Percentiles rank a stretch among this genome's conserved stretches.
Conservation (phyloP, 805 yeast species). For the Helenozyma baotianmanensis region DNA sequence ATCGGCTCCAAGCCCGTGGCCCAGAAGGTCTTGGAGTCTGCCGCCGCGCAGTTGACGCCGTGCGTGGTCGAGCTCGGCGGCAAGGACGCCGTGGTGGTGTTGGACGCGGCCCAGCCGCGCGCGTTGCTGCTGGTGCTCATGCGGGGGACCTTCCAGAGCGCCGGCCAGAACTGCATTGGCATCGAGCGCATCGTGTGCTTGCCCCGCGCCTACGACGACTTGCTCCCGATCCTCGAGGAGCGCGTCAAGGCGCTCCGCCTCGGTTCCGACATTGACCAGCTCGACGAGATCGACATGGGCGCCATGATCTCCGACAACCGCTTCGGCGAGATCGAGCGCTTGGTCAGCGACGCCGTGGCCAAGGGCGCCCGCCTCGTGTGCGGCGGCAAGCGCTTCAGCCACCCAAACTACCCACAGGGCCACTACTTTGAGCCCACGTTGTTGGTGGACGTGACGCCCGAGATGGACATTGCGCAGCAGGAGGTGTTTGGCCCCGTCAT, state of each 20-base stretch:
- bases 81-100: constrained; percentile 83
- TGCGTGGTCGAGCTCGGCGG: constrained; percentile 97
- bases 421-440: constrained; percentile 91
- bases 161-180: constrained; percentile 98
- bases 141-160: constrained; percentile 95
- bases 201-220: constrained; percentile 57
- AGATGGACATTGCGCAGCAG: constrained; percentile 74
- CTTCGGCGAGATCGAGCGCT: constrained; percentile 60
- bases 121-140: constrained; percentile 68
- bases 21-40: constrained; percentile 76
- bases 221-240: constrained; percentile 52
- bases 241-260: constrained; percentile 62
- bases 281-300: constrained; percentile 91
- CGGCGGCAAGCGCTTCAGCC: constrained; percentile 79
- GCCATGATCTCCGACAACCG: constrained; percentile 84
- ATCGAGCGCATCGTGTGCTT: constrained; percentile 89
- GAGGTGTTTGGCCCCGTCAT: constrained; percentile 95
- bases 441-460: constrained; percentile 69
- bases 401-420: constrained; percentile 94
- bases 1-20: constrained; percentile 97
- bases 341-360: constrained; percentile 68
- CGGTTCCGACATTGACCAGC: constrained; percentile 90
- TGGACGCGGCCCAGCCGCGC: constrained; percentile 57
- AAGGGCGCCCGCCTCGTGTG: constrained; percentile 75
- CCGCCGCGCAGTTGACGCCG: constrained; percentile 84